Evolutionary conservation across 768 basidiomycete genomes (phyloP).

Genomic region (Rhodotorula toruloides): DNA sequence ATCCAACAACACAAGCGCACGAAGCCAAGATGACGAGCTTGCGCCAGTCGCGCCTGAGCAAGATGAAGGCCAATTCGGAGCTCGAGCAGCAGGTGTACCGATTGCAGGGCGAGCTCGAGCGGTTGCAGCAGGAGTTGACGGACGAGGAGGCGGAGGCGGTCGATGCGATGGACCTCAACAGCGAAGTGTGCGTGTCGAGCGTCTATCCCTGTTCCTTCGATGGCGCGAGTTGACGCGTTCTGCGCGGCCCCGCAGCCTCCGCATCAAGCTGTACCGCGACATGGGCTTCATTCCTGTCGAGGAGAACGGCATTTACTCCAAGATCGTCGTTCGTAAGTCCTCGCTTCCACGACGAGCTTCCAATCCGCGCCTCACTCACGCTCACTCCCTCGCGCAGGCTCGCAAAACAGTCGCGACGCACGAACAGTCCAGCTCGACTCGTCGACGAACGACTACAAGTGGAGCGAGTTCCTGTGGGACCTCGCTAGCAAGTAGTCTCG

Average conservation of each 20-base stretch:
- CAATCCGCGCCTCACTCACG: too few relatives aligned
- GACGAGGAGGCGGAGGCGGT: conserved; percentile 35
- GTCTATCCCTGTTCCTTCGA: neutral
- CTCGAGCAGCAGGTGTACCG: conserved; percentile 30
- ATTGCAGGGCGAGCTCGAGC: conserved; percentile 30
- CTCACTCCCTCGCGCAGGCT: conserved; percentile 11
- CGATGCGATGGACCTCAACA: conserved; percentile 19
- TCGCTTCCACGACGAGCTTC: neutral
- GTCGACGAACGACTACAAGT: conserved; percentile 14
- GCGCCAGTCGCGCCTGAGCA: conserved; percentile 11
- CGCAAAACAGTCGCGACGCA: conserved; percentile 18
- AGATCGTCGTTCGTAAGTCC: conserved; percentile 35
- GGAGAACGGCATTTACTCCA: conserved; percentile 26
- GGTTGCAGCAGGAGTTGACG: conserved; percentile 32
- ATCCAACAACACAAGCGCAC: conserved; percentile 20
- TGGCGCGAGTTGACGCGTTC: neutral
- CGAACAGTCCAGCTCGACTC: conserved; percentile 27
- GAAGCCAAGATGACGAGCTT: conserved; percentile 17
- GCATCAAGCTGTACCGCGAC: conserved; percentile 35
- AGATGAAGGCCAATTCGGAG: conserved; percentile 32
- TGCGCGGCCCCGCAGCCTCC: neutral
- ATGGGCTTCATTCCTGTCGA: conserved; percentile 36
- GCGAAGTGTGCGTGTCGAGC: conserved; percentile 29
- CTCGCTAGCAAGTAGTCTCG: neutral
- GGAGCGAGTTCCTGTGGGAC: conserved; percentile 34